These are phyloP conservation scores for Eimeria necatrix DNA, from an alignment of 169 alveolate genomes.

Conservation along the genomic window DNA sequence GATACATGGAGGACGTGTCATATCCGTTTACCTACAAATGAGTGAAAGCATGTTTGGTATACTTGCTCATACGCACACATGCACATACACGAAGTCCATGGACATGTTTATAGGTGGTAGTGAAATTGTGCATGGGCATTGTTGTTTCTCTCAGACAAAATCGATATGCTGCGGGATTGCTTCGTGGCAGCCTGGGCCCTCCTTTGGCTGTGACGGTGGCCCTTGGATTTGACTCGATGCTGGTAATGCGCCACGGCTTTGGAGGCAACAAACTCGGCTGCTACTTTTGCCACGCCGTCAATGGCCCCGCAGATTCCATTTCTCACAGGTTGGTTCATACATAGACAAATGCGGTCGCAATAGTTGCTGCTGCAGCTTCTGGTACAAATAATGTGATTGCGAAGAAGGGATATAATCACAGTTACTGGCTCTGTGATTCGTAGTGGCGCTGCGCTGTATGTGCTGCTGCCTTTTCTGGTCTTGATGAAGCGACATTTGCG, in stretches of 20 bases:
- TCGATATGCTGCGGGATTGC: too few species aligned
- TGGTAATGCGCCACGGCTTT: slow-evolving; percentile 92
- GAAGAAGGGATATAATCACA: neutral
- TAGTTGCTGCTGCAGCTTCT: neutral
- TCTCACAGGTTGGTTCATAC: slow-evolving; percentile 86
- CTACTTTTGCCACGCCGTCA: slow-evolving; percentile 96
- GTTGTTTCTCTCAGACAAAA: too few species aligned
- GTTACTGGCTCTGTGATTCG: neutral
- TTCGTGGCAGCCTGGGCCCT: slow-evolving; percentile 25
- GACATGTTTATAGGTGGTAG: too few species aligned
- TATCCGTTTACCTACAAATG: too few species aligned
- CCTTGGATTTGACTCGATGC: slow-evolving; percentile 96
- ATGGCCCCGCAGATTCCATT: slow-evolving; percentile 95
- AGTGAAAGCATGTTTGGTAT: too few species aligned
- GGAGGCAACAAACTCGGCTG: slow-evolving; percentile 91
- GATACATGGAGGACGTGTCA: too few species aligned
- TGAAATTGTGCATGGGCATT: too few species aligned
- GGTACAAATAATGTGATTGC: neutral
- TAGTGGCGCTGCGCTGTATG: neutral
- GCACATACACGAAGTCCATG: too few species aligned
- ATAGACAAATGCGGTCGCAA: neutral
- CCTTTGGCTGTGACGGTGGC: slow-evolving; percentile 94
- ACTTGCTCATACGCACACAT: too few species aligned
- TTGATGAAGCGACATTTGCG: too few species aligned
- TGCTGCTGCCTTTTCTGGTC: neutral